Conservation (phyloP, 495 filamentous ascomycete genomes). For the Neurospora sublineolata region DNA sequence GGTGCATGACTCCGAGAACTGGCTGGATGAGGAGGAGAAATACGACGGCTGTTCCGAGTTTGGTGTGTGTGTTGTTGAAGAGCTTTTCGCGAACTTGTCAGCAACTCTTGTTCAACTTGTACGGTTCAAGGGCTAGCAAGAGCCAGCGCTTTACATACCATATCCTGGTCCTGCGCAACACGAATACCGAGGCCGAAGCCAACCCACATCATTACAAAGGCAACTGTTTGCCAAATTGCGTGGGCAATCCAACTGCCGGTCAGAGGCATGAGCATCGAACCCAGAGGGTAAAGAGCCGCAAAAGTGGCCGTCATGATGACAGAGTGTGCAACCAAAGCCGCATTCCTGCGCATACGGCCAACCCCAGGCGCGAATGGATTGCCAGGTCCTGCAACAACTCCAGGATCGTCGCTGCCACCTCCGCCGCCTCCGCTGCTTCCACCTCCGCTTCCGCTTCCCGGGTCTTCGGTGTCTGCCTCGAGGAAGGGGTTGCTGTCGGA, state of each 20-base stretch:
- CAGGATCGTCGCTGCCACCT: neutral
- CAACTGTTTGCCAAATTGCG: slow-evolving; percentile 44
- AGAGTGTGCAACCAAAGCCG: slow-evolving; percentile 27
- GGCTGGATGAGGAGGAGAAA: slow-evolving; percentile 52
- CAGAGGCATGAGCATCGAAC: slow-evolving; percentile 44
- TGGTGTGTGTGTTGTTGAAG: slow-evolving; percentile 31
- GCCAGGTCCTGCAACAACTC: neutral
- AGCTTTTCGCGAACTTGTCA: slow-evolving; percentile 17
- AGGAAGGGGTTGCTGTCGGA: slow-evolving; percentile 53
- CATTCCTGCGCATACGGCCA: neutral
- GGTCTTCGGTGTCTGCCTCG: neutral
- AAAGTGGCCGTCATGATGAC: slow-evolving; percentile 48
- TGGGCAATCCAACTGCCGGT: slow-evolving; percentile 43
- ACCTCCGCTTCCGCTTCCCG: neutral
- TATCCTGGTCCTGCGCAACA: slow-evolving; percentile 24
- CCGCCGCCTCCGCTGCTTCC: slow-evolving; percentile 5
- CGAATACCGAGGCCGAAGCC: slow-evolving; percentile 53
- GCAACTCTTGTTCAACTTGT: neutral
- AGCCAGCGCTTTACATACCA: slow-evolving; percentile 23
- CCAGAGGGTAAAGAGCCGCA: slow-evolving; percentile 43
- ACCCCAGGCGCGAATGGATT: neutral
- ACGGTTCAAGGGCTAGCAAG: neutral
- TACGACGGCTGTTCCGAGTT: slow-evolving; percentile 50
- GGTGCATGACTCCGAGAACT: slow-evolving; percentile 52
- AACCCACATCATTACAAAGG: slow-evolving; percentile 43